Evolutionary conservation across 495 filamentous ascomycete genomes (phyloP).

Genomic region (Xylaria bambusicola): DNA sequence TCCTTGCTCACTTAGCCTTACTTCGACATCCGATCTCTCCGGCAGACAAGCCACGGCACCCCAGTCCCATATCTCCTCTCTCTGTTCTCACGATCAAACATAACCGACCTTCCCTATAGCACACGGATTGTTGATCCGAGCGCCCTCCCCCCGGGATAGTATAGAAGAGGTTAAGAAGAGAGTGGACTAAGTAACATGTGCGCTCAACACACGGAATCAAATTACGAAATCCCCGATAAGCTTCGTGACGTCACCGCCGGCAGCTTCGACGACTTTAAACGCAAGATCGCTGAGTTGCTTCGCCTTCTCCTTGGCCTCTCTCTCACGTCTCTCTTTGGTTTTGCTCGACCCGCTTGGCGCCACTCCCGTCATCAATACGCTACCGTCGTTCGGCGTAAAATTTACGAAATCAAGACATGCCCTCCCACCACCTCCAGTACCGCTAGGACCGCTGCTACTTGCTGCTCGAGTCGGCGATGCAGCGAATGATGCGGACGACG

Average conservation of each 20-base stretch:
- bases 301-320: conserved; percentile 76
- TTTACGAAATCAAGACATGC: conserved; percentile 78
- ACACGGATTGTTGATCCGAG: too few relatives aligned
- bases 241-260: conserved; percentile 71
- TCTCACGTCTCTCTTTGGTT: conserved; percentile 88
- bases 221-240: conserved; percentile 27
- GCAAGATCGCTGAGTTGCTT: conserved; percentile 77
- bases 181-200: too few relatives aligned
- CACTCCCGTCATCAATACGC: conserved; percentile 82
- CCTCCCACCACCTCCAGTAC: conserved; percentile 24
- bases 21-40: too few relatives aligned
- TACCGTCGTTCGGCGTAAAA: conserved; percentile 80
- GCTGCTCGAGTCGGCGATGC: conserved; percentile 24
- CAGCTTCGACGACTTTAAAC: conserved; percentile 69
- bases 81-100: too few relatives aligned
- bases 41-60: too few relatives aligned
- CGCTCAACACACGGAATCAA: too few relatives aligned
- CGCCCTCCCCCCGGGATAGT: too few relatives aligned
- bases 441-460: conserved; percentile 1
- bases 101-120: too few relatives aligned
- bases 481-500: conserved; percentile 9
- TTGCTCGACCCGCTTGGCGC: conserved; percentile 89
- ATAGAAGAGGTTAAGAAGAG: too few relatives aligned
- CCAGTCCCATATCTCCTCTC: too few relatives aligned
- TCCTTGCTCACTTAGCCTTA: too few relatives aligned